These are phyloP conservation scores for Acacia confusa DNA, from an alignment of 306 rosid species.

Conservation along the genomic window DNA sequence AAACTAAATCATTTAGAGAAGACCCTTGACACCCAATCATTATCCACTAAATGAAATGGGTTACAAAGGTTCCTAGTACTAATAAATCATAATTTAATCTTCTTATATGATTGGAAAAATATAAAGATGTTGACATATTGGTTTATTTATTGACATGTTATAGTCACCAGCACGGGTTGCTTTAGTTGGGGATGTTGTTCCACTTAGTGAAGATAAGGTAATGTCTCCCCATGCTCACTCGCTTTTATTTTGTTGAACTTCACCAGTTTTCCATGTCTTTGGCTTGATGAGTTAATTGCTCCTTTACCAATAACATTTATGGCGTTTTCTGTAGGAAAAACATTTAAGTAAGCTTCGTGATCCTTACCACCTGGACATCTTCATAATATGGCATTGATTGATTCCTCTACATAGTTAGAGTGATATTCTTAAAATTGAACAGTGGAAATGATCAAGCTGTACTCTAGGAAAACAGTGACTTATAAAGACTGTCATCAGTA, in stretches of 20 bases:
- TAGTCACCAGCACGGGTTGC: slow-evolving; percentile 88
- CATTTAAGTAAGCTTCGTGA: neutral
- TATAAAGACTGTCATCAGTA: neutral
- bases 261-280: neutral
- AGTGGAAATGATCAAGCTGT: neutral
- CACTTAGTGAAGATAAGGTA: slow-evolving; percentile 75
- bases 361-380: neutral
- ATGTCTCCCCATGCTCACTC: slow-evolving; percentile 23
- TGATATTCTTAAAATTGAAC: neutral
- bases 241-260: neutral
- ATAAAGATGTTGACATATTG: slow-evolving; percentile 13
- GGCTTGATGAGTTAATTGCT: neutral
- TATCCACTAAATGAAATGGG: neutral
- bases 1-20: slow-evolving; percentile 12
- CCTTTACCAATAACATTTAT: slow-evolving; percentile 15
- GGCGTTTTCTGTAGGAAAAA: neutral
- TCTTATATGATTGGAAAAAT: slow-evolving; percentile 17
- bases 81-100: slow-evolving; percentile 25
- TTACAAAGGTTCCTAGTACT: slow-evolving; percentile 16
- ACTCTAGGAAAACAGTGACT: neutral
- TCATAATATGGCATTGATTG: slow-evolving; percentile 6
- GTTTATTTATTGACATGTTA: slow-evolving; percentile 43
- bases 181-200: slow-evolving; percentile 76
- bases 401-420: neutral
- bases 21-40: neutral